phyloP scores from a whole-genome alignment of 208 protist genomes.

The Wallacemonas sp. region DNA sequence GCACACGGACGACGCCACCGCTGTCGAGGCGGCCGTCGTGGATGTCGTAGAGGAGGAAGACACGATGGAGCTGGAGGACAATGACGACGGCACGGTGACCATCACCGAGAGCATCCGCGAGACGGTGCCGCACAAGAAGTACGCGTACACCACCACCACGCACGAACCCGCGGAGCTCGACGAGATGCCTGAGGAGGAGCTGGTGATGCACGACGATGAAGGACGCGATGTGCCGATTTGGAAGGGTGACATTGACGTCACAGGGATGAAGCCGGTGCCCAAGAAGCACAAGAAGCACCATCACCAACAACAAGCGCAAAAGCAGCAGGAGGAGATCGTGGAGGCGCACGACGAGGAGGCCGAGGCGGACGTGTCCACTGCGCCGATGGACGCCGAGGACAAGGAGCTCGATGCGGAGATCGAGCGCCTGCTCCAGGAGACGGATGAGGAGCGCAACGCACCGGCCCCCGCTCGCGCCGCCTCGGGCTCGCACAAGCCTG shows the following conservation, averaged over 20 bases:
- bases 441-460: slow-evolving; percentile 9
- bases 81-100: background rate
- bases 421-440: slow-evolving; percentile 9
- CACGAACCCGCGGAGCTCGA: background rate
- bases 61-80: background rate
- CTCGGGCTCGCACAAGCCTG: background rate
- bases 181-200: background rate
- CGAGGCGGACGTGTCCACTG: no score
- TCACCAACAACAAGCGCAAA: background rate
- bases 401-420: slow-evolving; percentile 19
- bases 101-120: background rate
- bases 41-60: background rate
- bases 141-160: slow-evolving; percentile 1
- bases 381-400: slow-evolving; percentile 17
- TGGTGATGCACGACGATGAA: background rate
- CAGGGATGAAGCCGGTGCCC: background rate
- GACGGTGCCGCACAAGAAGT: background rate
- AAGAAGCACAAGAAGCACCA: slow-evolving; percentile 1
- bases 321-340: slow-evolving; percentile 28
- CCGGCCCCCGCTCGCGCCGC: slow-evolving; percentile 3
- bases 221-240: background rate
- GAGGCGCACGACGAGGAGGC: slow-evolving; percentile 42
- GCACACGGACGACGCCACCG: no score
- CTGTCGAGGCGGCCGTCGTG: background rate
- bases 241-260: slow-evolving; percentile 16